phyloP scores from a whole-genome alignment of 1,284 basidiomycete species.

The Gomphus sp. region DNA sequence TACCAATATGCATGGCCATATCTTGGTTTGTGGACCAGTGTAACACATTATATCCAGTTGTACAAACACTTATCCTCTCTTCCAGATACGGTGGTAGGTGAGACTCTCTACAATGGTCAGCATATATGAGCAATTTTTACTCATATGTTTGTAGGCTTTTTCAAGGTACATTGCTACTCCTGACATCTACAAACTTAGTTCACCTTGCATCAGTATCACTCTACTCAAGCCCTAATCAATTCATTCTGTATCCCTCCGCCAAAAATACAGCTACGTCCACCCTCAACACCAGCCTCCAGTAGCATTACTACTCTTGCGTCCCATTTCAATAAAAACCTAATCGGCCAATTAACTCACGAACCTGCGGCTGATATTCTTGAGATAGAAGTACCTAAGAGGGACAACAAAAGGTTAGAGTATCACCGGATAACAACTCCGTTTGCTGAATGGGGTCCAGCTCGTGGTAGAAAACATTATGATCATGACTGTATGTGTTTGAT shows the following conservation, averaged over 20 bases:
- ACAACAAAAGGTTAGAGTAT: neutral
- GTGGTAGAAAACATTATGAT: neutral
- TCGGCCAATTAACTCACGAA: neutral
- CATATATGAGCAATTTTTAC: no score
- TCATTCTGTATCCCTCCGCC: neutral
- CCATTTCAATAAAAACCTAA: neutral
- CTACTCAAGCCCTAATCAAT: neutral
- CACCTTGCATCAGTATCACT: neutral
- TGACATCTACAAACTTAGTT: neutral
- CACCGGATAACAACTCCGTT: neutral
- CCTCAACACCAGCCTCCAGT: neutral
- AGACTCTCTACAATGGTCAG: no score
- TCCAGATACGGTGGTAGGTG: no score
- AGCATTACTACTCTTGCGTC: neutral
- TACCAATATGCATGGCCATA: no score
- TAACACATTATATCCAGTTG: no score
- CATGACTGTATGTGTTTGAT: neutral
- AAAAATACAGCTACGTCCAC: neutral
- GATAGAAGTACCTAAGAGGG: neutral
- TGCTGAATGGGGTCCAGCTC: neutral
- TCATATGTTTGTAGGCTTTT: neutral
- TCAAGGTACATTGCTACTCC: neutral
- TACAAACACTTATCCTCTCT: no score
- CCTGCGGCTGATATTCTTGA: neutral
- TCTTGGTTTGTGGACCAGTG: neutral